These are phyloP conservation scores for Heterobasidion parviporum DNA, from an alignment of 1,284 basidiomycete species.

Conservation along the genomic window DNA sequence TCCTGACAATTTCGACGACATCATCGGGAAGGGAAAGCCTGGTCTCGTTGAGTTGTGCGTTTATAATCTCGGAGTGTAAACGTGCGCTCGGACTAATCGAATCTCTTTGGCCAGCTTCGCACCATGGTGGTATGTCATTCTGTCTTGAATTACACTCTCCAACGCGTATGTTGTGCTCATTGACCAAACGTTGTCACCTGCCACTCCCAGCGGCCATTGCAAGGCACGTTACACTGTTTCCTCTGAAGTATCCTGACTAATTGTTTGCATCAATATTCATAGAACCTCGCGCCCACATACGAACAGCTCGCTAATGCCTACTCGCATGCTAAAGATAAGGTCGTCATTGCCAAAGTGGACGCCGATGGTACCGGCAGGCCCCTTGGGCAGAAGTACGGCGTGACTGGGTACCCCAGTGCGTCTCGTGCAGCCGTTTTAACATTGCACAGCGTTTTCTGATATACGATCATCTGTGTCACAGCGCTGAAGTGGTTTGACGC, in stretches of 20 bases:
- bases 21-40: conserved; percentile 71
- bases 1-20: conserved; percentile 67
- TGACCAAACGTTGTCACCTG: too few species aligned
- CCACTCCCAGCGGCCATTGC: conserved; percentile 61
- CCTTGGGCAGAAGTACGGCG: conserved; percentile 66
- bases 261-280: conserved; percentile 9
- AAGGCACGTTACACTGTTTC: conserved; percentile 40
- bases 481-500: conserved; percentile 89
- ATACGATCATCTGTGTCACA: conserved; percentile 20
- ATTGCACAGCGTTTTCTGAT: not conserved
- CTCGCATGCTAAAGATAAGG: conserved; percentile 68
- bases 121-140: conserved; percentile 67
- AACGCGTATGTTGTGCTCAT: too few species aligned
- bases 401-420: conserved; percentile 84
- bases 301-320: conserved; percentile 89
- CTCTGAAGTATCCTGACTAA: not conserved
- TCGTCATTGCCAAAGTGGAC: conserved; percentile 89
- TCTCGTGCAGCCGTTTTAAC: conserved; percentile 7
- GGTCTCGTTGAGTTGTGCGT: conserved; percentile 87
- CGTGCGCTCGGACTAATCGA: too few species aligned
- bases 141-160: not conserved
- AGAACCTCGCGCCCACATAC: conserved; percentile 83
- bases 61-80: not conserved
- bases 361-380: conserved; percentile 81
- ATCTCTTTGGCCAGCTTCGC: conserved; percentile 47